Evolutionary conservation across 345 rosid species (phyloP), one percentile per base, ranked within the genome.

Genomic region (Laguncularia racemosa): DNA sequence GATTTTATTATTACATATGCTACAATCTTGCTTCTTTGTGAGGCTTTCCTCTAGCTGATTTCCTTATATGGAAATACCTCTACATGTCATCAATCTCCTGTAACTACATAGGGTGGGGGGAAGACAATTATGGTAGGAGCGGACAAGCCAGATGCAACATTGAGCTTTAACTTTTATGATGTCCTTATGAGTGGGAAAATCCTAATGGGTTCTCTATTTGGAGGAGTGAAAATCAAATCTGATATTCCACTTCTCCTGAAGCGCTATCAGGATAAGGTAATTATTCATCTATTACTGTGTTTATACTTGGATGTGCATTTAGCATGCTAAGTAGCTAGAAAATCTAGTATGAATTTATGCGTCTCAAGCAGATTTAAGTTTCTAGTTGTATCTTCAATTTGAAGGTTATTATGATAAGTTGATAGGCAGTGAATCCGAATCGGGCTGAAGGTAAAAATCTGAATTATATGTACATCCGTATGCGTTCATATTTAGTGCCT

Each of bases 191-290:
- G 51, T 0, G 87, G 88, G 43, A 88, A 81, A 76, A 73, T 50
- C 67, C 60, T 91, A 13, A 67, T 54, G 45, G 98, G 95, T 44
- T 63, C 84, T 1, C 63, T 88, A 73, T 84, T 81, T 67, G 98
- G 98, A 61, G 88, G 98, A 49, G 64, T 88, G 51, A 91, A 91
- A 75, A 70, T 96, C 46, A 91, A 86, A 73, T 69, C 91, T 6
- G 90, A 88, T 56, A 70, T 91, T 64, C 95, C 95, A 16, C 48
- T 82, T 67, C 87, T 91, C 66, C 19, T 91, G 0, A 83, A 84
- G 59, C 88, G 78, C 10, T 84, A 84, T 54, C 50, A 46, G 66
- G 78, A 74, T 76, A 88, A 81, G 84, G 92, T 85, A 48, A 65
- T 33, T 33, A 33, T 33, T 33, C 9, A 33, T 46, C 50, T 19